These are phyloP conservation scores for Geotrichum macrosporum DNA, from an alignment of 1,139 yeast species.

Conservation along the genomic window DNA sequence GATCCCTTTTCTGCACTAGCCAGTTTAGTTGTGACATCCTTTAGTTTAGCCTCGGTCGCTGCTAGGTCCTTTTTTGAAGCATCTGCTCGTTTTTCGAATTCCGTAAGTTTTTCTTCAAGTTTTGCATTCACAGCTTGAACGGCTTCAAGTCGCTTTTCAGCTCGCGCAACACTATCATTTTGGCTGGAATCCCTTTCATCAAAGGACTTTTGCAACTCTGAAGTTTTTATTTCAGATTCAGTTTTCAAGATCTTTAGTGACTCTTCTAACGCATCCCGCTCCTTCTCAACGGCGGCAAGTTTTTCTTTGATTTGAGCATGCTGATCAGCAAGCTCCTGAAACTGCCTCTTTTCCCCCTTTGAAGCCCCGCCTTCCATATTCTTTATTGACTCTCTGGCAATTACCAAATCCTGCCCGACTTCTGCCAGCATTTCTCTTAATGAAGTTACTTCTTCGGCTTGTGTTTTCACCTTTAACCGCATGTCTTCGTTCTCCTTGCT, in stretches of 20 bases:
- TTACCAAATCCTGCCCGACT: slow-evolving; percentile 15
- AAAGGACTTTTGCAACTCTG: slow-evolving; percentile 2
- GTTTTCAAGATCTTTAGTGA: not conserved
- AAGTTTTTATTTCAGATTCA: not conserved
- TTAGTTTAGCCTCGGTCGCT: not conserved
- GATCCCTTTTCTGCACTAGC: too few species aligned
- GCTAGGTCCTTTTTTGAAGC: slow-evolving; percentile 1
- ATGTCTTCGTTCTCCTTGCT: slow-evolving; percentile 1
- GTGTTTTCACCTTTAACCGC: not conserved
- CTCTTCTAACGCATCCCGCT: not conserved
- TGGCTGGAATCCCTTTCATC: not conserved
- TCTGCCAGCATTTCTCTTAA: slow-evolving; percentile 18
- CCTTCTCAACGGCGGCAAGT: slow-evolving; percentile 2
- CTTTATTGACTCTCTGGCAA: slow-evolving; percentile 12
- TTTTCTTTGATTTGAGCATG: not conserved
- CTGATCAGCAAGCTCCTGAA: slow-evolving; percentile 1
- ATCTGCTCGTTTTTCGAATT: not conserved
- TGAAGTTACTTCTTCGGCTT: slow-evolving; percentile 10
- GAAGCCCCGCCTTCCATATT: slow-evolving; percentile 1
- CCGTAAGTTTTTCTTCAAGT: not conserved
- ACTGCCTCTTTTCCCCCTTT: not conserved
- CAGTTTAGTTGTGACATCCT: slow-evolving; percentile 13
- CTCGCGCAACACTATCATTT: not conserved
- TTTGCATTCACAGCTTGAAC: slow-evolving; percentile 9
- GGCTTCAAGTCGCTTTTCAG: slow-evolving; percentile 6